A percentile compares a stretch with the other conserved stretches of the same genome.
Conservation (phyloP, 192 early-diverging fungal species). For the Coemansia asiatica region DNA sequence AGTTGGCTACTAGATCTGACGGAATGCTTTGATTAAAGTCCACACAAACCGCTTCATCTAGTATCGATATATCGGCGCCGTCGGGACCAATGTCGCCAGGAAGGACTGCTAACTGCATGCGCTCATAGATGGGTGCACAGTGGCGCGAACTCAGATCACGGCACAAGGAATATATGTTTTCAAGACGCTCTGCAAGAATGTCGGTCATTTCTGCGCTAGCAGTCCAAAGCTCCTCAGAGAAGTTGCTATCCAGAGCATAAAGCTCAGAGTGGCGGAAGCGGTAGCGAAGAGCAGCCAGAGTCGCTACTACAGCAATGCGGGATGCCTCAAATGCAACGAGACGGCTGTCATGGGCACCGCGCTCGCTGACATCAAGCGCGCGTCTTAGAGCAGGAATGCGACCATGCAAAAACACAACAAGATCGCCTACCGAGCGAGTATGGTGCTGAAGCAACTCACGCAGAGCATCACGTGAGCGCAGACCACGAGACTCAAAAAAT, state of each 20-base stretch:
- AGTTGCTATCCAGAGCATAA: constrained; percentile 19
- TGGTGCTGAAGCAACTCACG: constrained; percentile 40
- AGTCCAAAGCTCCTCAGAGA: constrained; percentile 26
- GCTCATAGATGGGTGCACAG: constrained; percentile 34
- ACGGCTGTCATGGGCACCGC: constrained; percentile 23
- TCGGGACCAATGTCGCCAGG: constrained; percentile 23
- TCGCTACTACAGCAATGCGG: constrained; percentile 19
- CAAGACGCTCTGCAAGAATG: constrained; percentile 26
- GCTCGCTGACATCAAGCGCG: constrained; percentile 27
- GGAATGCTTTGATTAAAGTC: neutral
- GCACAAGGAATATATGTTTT: constrained; percentile 36
- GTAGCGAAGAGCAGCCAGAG: constrained; percentile 37
- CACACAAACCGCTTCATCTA: constrained; percentile 27
- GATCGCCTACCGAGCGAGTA: constrained; percentile 22
- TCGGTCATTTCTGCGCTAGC: constrained; percentile 21
- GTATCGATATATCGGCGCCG: constrained; percentile 12
- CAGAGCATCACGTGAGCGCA: constrained; percentile 37
- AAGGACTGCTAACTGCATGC: constrained; percentile 23
- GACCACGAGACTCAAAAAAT: constrained; percentile 30
- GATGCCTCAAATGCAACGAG: constrained; percentile 38
- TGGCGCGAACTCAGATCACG: constrained; percentile 31
- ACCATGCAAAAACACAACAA: constrained; percentile 37
- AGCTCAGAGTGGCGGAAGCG: constrained; percentile 33
- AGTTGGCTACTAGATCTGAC: neutral
- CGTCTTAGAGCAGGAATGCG: constrained; percentile 22